Conservation (phyloP, 1,139 yeast species). For the Yamadazyma diddensiae region DNA sequence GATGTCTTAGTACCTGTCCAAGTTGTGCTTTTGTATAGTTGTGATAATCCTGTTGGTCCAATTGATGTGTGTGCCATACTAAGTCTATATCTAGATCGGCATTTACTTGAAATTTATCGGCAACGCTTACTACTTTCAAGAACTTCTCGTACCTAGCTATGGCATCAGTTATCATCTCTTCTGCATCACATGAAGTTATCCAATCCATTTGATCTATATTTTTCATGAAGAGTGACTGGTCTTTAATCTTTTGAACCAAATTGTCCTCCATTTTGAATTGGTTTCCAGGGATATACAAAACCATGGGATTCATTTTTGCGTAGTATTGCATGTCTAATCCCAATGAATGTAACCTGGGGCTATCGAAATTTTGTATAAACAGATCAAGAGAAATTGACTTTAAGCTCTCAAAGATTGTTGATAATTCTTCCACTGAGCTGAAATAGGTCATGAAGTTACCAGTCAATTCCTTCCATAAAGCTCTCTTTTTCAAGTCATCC, state of each 20-base stretch:
- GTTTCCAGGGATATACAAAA: constrained; percentile 14
- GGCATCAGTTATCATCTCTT: constrained; percentile 19
- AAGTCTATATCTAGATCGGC: constrained; percentile 42
- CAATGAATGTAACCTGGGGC: no score
- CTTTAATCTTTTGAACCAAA: constrained; percentile 28
- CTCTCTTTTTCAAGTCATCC: constrained; percentile 14
- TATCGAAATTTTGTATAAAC: no score
- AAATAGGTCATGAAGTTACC: no score
- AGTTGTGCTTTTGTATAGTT: constrained; percentile 15
- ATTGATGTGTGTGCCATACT: constrained; percentile 41
- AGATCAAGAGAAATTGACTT: no score
- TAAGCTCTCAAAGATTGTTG: constrained; percentile 1
- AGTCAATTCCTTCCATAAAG: constrained; percentile 19
- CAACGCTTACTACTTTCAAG: constrained; percentile 17
- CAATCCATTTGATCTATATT: constrained; percentile 30
- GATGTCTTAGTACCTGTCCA: constrained; percentile 15
- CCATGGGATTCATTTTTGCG: constrained; percentile 10
- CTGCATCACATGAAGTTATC: constrained; percentile 22
- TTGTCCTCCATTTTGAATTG: constrained; percentile 23
- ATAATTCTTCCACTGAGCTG: constrained; percentile 1
- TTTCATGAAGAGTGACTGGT: constrained; percentile 30
- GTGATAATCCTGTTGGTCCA: constrained; percentile 23
- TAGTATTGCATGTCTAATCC: no score
- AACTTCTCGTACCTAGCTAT: constrained; percentile 25
- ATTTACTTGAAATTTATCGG: constrained; percentile 17